Base-by-base conservation (phyloP, 1,284 basidiomycete genomes). In the Sporisorium sorghi region DNA sequence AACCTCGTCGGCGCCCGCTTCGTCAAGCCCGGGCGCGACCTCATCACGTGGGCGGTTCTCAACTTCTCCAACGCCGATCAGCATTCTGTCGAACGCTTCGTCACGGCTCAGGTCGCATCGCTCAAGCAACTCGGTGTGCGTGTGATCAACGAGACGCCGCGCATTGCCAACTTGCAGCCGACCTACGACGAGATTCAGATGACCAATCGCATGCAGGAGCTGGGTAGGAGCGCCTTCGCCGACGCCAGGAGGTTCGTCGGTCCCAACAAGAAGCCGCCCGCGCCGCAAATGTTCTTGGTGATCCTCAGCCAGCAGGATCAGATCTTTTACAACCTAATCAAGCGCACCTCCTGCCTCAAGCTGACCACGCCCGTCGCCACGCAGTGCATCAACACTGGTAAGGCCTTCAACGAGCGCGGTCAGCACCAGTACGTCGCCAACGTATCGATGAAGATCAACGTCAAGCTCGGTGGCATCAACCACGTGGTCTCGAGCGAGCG, bases 391-490 rank as follows among this genome's bases (percentile, higher is more conserved):
- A 75, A 77, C 42, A 51, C 63, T 6, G 49, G 54, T 33, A 80
- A 80, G 65, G 77, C 73, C 3, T 66, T 77, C 52, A 69, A 65
- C 55, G 58, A 65, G 5, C 66, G 73, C 84, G 68, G 76, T 47
- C 58, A 80, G 9, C 84, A 83, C n/a, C 87, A 87, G 78, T 87
- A 87, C 81, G 83, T 83, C 8, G 86, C 83, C 43, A 87, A 87
- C 67, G 82, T 81, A 57, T 57, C 77, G 2, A 80, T 80, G 79
- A 80, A 78, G 72, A 63, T 75, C 52, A 64, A 86, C 74, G 80
- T 83, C 58, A 87, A 88, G 85, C 84, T 87, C 39, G 85, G 85
- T n/a, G 87, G 87, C 47, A 72, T 85, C 46, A 88, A 87, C 54
- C 77, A 79, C 33, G 58, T 72, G 19, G 68, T 79, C 15, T 39